Base-by-base conservation (phyloP, 352 stramenopile species). In the Globisporangium cystogenes region DNA sequence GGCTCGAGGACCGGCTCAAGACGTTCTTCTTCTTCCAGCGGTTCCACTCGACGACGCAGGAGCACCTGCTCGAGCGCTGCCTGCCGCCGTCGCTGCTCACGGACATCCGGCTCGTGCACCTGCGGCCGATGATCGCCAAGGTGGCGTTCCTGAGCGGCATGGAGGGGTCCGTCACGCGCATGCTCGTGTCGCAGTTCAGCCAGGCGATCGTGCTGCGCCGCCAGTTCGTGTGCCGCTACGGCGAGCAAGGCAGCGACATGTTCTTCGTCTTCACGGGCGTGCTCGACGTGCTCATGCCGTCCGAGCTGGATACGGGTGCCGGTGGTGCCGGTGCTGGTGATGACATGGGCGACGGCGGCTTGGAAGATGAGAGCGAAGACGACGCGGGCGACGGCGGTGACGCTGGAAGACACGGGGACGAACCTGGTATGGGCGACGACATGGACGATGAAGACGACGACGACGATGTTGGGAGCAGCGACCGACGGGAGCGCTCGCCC, bases 41-140 rank as follows among this genome's bases (percentile, higher is more conserved):
- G 1, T 87, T 84, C 31, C 76, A 87, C 47, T 82, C 74, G 1
- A 87, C 86, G 41, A 84, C 76, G 1, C 70, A 87, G 48, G 74
- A 87, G 42, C 70, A 85, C 40, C 61, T 81, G 3, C 63, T 87
- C 3, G 73, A 80, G 29, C 65, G 70, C 10, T 70, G 76, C 0
- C 41, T 87, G 10, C 76, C 76, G 18, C 76, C 74, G 4, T 83
- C 76, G 11, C 59, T 87, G 21, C 48, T 86, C 35, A 59, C 79
- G 3, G 76, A 87, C 48, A 84, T 86, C 37, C 74, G 76, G 7
- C 70, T 85, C 60, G 80, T 87, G 43, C 70, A 86, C 23, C 48
- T 87, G 44, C 68, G 81, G 23, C 65, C 76, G 2, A 87, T 87
- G 74, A 77, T 87, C 18, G 71, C 82, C 4, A 85, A 87, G 47